phyloP scores from a whole-genome alignment of 164 flowering plant species.

The Aristolochia californica region DNA sequence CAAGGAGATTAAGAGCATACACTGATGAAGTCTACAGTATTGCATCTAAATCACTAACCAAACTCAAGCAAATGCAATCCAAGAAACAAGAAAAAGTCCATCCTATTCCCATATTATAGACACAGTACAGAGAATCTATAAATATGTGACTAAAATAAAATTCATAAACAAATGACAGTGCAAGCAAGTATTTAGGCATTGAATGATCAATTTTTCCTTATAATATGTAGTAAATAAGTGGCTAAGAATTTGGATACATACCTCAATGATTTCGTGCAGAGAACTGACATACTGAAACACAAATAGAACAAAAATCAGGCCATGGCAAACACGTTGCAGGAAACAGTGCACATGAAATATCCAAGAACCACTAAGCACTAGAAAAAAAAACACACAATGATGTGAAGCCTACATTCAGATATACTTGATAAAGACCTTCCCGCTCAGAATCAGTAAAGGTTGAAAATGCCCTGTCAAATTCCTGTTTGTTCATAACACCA shows the following conservation, averaged over 20 bases:
- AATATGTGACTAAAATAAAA: no score
- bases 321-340: not conserved
- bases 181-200: no score
- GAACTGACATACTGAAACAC: conserved; percentile 38
- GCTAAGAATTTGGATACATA: conserved; percentile 9
- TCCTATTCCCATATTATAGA: not conserved
- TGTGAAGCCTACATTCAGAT: not conserved
- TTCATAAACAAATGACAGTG: no score
- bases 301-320: not conserved
- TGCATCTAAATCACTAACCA: not conserved
- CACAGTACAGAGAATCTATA: not conserved
- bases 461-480: not conserved
- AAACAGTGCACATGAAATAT: not conserved
- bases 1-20: not conserved
- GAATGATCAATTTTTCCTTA: not conserved
- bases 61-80: not conserved
- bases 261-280: conserved; percentile 43
- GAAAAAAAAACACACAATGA: not conserved
- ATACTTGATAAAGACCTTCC: not conserved
- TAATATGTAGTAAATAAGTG: not conserved
- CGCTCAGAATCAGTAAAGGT: not conserved
- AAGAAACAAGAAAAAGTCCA: not conserved
- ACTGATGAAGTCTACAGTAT: not conserved
- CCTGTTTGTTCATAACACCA: not conserved
- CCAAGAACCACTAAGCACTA: not conserved